Conservation (phyloP, 495 filamentous ascomycete species). For the Clavariopsis aquatica region DNA sequence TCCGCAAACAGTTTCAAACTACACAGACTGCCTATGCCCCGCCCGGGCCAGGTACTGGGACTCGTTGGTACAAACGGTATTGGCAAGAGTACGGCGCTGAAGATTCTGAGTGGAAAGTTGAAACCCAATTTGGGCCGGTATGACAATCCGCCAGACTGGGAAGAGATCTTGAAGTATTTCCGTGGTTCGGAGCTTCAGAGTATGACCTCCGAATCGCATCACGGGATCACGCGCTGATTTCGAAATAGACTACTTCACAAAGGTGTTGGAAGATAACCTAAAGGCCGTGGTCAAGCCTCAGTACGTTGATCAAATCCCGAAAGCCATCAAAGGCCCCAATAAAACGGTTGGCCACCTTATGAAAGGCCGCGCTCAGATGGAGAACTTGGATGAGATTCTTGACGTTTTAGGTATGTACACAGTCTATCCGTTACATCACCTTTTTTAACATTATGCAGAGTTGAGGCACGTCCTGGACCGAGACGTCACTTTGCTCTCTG, state of each 20-base stretch:
- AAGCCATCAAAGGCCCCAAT: slow-evolving; percentile 77
- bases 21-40: slow-evolving; percentile 90
- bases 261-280: slow-evolving; percentile 90
- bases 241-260: slow-evolving; percentile 88
- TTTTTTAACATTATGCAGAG: slow-evolving; percentile 56
- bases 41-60: slow-evolving; percentile 94
- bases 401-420: slow-evolving; percentile 67
- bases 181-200: slow-evolving; percentile 96
- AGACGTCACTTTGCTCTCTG: slow-evolving; percentile 84
- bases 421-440: background rate
- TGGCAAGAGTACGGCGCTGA: slow-evolving; percentile 96
- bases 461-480: slow-evolving; percentile 82
- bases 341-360: slow-evolving; percentile 77
- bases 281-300: slow-evolving; percentile 98
- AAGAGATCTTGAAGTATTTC: slow-evolving; percentile 97
- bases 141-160: slow-evolving; percentile 97
- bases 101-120: slow-evolving; percentile 95
- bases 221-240: slow-evolving; percentile 20
- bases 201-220: slow-evolving; percentile 48
- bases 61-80: slow-evolving; percentile 99
- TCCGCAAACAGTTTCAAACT: slow-evolving; percentile 99
- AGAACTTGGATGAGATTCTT: slow-evolving; percentile 81
- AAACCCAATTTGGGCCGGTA: slow-evolving; percentile 96
- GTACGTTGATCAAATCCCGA: slow-evolving; percentile 97
- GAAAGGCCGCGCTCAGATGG: slow-evolving; percentile 68